These are phyloP conservation scores for Meyerozyma elateridarum DNA, from an alignment of 1,139 yeast species.

Conservation along the genomic window DNA sequence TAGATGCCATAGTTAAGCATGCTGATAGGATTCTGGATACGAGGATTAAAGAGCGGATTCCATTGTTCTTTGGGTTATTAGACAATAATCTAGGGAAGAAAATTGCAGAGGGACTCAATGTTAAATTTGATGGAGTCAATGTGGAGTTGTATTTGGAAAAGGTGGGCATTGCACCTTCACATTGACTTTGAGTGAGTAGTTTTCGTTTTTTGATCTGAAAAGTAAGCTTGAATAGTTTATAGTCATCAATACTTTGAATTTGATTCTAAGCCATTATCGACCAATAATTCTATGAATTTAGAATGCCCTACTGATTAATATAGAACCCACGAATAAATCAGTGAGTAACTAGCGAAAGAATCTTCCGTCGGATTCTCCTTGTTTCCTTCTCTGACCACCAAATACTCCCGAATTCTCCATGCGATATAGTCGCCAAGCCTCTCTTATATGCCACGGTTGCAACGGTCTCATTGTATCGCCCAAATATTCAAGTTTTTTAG, in stretches of 20 bases:
- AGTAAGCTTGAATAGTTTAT: too few species aligned
- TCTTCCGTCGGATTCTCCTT: constrained; percentile 69
- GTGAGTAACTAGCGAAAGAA: constrained; percentile 58
- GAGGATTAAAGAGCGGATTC: constrained; percentile 29
- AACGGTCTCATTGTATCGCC: constrained; percentile 57
- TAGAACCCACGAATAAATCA: too few species aligned
- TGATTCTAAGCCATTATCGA: too few species aligned
- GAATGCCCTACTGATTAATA: too few species aligned
- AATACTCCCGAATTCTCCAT: constrained; percentile 64
- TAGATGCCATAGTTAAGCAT: constrained; percentile 34
- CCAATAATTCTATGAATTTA: too few species aligned
- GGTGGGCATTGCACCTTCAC: constrained; percentile 13
- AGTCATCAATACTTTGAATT: too few species aligned
- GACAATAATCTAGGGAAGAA: constrained; percentile 28
- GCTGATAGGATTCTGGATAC: constrained; percentile 26
- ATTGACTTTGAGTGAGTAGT: not conserved
- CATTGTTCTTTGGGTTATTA: constrained; percentile 36
- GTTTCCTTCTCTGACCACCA: constrained; percentile 61
- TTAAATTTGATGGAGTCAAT: constrained; percentile 23
- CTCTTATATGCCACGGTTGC: constrained; percentile 79
- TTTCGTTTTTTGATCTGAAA: not conserved
- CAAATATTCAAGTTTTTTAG: constrained; percentile 25
- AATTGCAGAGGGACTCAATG: constrained; percentile 31
- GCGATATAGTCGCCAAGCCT: constrained; percentile 78
- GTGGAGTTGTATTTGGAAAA: constrained; percentile 22